These are phyloP conservation scores for Penicillium expansum DNA, from an alignment of 2,329 filamentous ascomycete species.

Conservation along the genomic window DNA sequence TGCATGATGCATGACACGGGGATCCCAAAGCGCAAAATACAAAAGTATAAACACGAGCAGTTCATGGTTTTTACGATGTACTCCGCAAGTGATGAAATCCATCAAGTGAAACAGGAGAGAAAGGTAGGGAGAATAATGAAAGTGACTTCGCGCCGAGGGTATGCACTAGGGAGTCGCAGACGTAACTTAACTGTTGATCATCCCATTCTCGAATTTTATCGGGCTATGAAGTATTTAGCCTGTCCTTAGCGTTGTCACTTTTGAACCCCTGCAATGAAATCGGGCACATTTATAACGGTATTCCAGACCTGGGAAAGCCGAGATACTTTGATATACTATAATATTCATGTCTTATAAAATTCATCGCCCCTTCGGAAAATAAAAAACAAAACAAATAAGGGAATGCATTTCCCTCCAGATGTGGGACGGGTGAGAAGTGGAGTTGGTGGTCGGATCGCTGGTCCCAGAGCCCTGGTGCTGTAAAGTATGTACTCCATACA, in stretches of 20 bases:
- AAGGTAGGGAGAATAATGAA: not conserved
- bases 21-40: not conserved
- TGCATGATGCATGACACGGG: constrained; percentile 4
- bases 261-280: not conserved
- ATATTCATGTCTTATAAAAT: too few species aligned
- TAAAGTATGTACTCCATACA: not conserved
- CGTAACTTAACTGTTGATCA: not conserved
- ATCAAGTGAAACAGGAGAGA: not conserved
- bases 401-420: too few species aligned
- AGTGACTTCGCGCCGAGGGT: not conserved
- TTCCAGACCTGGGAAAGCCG: not conserved
- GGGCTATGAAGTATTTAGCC: too few species aligned
- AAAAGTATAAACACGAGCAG: not conserved
- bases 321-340: too few species aligned
- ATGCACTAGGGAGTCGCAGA: not conserved
- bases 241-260: not conserved
- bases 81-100: not conserved
- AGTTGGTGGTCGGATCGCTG: too few species aligned
- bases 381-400: not conserved
- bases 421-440: too few species aligned
- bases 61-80: too few species aligned
- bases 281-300: not conserved
- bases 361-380: not conserved
- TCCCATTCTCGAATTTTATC: not conserved
- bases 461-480: not conserved